Evolutionary conservation across 164 flowering plant genomes (phyloP), one percentile per base, ranked within the genome.

Genomic region (Houttuynia cordata): DNA sequence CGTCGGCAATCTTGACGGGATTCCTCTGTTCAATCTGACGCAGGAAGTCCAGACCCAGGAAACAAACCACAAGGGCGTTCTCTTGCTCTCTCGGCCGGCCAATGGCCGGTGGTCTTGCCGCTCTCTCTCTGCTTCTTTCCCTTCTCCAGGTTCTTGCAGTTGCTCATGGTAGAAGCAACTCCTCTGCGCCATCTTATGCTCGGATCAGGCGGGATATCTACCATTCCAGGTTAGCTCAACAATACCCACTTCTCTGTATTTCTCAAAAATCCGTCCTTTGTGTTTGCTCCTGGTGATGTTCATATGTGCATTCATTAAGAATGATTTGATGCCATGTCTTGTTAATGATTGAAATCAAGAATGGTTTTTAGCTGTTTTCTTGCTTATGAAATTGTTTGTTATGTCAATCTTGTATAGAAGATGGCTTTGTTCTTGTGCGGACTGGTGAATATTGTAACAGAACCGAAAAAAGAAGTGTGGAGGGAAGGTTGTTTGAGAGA

Each of bases 191-290:
- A 40, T 56, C 73, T 45, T 23, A 66, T n/a, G 80, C 84, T 3
- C 80, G 79, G 24, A 68, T 82, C 70, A 77, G 76, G 50, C 83
- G 60, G 47, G 84, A 86, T 86, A 87, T 86, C 45, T 86, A 86
- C 70, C 87, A 77, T 67, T 82, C 75, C 17, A 69, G 78, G 78
- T 71, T 25, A 9, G 19, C 62, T 56, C 51, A 49, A 21, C 58
- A 59, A 51, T 34, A 47, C 61, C 63, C 17, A 12, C 3, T 45
- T 45, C 49, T 45, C 17, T 3, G 13, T 45, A 3, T 45, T 45
- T 45, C 3, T 7, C 17, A 12, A 45, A 17, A 6, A 30, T 24
- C 53, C 53, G 54, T 59, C 0, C 22, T 7, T 13, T 53, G 20
- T 20, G 6, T 20, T 20, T 53, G 1, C 22, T 23, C 22, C 18